Base-by-base conservation (phyloP, 805 yeast genomes). In the Yarrowia alimentaria region DNA sequence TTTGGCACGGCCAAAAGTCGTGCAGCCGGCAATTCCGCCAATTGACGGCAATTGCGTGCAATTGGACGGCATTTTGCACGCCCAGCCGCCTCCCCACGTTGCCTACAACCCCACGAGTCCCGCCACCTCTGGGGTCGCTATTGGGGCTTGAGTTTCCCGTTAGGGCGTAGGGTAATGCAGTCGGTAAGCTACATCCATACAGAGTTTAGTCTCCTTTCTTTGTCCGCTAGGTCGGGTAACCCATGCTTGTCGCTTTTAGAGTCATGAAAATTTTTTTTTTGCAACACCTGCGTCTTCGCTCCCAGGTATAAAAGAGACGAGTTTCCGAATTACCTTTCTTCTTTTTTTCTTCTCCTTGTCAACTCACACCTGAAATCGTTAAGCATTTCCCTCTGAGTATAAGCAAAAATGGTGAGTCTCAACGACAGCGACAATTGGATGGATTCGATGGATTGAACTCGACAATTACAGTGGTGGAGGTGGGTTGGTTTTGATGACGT, bases 311-410 rank as follows among this genome's bases (percentile, higher is more conserved):
- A 55, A 49, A 54, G 31, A 40, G 45, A 34, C 26, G 24, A 25
- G 28, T 53, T 53, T 49, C 53, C 40, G 47, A 50, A 29, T 37
- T 18, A 31, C 34, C 53, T 34, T 52, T 49, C 56, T 54, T 58
- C 61, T 57, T 56, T 56, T 55, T 56, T 58, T 58, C 43, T 59
- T 61, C 60, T 64, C 66, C 52, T 61, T 58, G 68, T 66, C 69
- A 45, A 63, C 69, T 67, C 69, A 66, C 69, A 66, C 69, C 69
- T 60, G 70, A 64, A 66, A 66, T 67, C 64, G 61, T 54, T 42
- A 42, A 48, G 69, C 69, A 64, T 64, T 67, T 66, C 69, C 59
- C 54, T 58, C 69, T 66, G 69, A 65, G 69, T 61, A 57, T 53
- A 53, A 49, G 48, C 21, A 38, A 51, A 47, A 48, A 43, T 52